A percentile compares a stretch with the other conserved stretches of the same genome.
These are phyloP conservation scores for Schizochytrium sp. DNA, from an alignment of 108 stramenopile genomes.

Conservation along the genomic window DNA sequence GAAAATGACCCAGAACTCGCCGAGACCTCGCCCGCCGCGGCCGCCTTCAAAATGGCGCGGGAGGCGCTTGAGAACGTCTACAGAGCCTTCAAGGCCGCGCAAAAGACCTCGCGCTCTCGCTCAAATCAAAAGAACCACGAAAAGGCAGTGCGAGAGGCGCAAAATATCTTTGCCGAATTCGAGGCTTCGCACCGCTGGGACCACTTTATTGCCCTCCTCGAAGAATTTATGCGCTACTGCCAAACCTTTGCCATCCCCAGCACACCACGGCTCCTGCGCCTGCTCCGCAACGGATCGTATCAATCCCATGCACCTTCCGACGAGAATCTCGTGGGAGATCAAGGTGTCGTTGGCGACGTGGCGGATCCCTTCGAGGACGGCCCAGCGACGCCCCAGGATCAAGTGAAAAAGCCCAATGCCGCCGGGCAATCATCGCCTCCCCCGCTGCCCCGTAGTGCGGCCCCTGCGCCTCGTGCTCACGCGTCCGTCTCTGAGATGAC, in stretches of 20 bases:
- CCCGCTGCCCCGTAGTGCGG: too few relatives aligned
- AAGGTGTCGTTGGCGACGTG: too few relatives aligned
- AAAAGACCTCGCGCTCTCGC: background rate
- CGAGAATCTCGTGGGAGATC: too few relatives aligned
- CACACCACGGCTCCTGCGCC: background rate
- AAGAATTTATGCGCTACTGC: background rate
- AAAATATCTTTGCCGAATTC: background rate
- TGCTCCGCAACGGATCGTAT: background rate
- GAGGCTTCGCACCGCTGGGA: background rate
- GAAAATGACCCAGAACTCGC: too few relatives aligned
- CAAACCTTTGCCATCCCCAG: background rate
- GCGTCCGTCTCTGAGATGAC: background rate
- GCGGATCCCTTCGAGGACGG: too few relatives aligned
- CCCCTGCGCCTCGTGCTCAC: background rate
- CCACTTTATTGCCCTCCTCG: background rate
- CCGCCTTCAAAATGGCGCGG: too few relatives aligned
- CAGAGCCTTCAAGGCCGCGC: background rate
- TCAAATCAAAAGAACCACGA: background rate
- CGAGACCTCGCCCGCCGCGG: too few relatives aligned
- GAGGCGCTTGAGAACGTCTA: background rate
- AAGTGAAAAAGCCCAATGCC: too few relatives aligned
- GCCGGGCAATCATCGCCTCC: too few relatives aligned
- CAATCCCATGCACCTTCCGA: background rate
- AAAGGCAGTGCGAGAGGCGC: background rate
- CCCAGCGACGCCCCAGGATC: too few relatives aligned